Conservation (phyloP, 2,329 filamentous ascomycete species). For the Colletotrichum camelliae region DNA sequence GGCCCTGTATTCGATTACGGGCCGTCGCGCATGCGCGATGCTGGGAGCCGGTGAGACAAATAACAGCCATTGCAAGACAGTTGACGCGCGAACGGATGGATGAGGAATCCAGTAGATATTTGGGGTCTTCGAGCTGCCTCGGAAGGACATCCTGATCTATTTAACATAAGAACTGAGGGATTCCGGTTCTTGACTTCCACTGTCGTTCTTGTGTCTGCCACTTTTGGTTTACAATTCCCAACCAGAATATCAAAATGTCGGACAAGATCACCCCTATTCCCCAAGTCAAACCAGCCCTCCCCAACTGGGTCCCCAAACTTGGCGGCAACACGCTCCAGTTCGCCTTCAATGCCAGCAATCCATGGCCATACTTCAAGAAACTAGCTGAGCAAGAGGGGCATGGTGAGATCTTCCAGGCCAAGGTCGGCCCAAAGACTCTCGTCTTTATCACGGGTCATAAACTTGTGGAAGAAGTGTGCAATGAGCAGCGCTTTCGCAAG, state of each 20-base stretch:
- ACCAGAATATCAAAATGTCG: not conserved
- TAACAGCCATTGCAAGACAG: not conserved
- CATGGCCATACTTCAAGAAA: constrained; percentile 40
- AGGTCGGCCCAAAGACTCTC: constrained; percentile 35
- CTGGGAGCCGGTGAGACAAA: constrained; percentile 8
- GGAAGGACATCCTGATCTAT: not conserved
- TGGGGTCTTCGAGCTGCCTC: not conserved
- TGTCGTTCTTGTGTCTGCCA: not conserved
- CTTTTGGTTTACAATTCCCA: not conserved
- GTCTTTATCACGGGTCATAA: constrained; percentile 48
- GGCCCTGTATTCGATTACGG: not conserved
- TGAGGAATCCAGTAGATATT: not conserved
- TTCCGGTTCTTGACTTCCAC: not conserved
- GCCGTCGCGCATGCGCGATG: constrained; percentile 9
- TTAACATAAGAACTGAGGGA: not conserved
- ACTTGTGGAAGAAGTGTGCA: constrained; percentile 50
- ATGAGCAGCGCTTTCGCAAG: constrained; percentile 59
- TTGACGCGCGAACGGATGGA: not conserved
- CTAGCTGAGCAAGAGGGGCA: constrained; percentile 36
- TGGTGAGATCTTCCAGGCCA: constrained; percentile 45
- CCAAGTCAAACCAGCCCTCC: not conserved
- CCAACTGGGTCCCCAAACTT: not conserved
- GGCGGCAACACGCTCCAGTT: constrained; percentile 29
- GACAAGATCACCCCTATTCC: not conserved
- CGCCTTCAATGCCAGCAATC: constrained; percentile 36